Percentiles rank a stretch among this genome's conserved stretches.
These are phyloP conservation scores for Boletus rex-veris DNA, from an alignment of 768 basidiomycete species.

Conservation along the genomic window DNA sequence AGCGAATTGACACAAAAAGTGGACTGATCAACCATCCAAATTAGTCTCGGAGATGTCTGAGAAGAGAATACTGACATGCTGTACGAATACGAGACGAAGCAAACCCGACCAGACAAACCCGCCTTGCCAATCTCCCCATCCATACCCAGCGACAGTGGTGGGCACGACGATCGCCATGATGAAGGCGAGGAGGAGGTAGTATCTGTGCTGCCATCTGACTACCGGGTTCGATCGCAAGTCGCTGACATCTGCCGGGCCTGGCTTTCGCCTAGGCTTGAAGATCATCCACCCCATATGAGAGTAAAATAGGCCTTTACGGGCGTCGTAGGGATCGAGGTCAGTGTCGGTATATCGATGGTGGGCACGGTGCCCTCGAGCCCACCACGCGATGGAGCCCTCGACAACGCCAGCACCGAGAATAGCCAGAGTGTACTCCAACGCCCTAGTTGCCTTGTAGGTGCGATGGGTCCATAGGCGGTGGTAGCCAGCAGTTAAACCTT, in stretches of 20 bases:
- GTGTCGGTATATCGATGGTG: constrained; percentile 95
- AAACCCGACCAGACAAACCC: constrained; percentile 37
- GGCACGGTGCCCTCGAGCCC: constrained; percentile 91
- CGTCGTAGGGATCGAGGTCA: constrained; percentile 89
- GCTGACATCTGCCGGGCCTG: constrained; percentile 81
- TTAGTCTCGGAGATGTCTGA: background rate
- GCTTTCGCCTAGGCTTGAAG: constrained; percentile 79
- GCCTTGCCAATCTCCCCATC: constrained; percentile 26
- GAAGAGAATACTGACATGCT: constrained; percentile 56
- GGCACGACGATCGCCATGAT: constrained; percentile 67
- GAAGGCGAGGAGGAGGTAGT: constrained; percentile 66
- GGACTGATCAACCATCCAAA: constrained; percentile 44
- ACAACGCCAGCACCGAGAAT: constrained; percentile 84
- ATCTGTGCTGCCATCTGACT: constrained; percentile 79
- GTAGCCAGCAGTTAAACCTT: constrained; percentile 84
- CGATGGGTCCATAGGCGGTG: constrained; percentile 95
- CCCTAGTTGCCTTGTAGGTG: constrained; percentile 81
- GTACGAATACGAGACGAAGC: constrained; percentile 66
- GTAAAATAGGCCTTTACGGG: constrained; percentile 79
- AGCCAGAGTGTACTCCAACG: constrained; percentile 81
- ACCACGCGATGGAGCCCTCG: constrained; percentile 96
- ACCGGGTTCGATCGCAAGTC: constrained; percentile 76
- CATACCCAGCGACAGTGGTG: constrained; percentile 35
- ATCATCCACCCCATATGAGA: constrained; percentile 90
- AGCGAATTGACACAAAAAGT: constrained; percentile 95